phyloP scores from a whole-genome alignment of 305 asterid genomes.

The Ruellia speciosa region DNA sequence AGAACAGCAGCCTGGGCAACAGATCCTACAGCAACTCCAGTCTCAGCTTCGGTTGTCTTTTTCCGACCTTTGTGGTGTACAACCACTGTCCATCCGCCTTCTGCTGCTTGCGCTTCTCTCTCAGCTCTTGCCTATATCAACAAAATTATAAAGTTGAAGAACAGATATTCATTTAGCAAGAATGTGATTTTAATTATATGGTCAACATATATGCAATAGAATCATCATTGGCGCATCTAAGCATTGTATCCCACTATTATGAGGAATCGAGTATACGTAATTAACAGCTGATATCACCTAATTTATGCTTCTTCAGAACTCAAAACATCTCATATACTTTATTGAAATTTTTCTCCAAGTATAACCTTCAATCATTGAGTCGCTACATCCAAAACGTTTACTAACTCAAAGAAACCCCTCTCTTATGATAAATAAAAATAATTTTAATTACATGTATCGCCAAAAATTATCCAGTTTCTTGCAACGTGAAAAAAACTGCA shows the following conservation, averaged over 20 bases:
- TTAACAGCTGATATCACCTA: too few relatives aligned
- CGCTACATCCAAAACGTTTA: too few relatives aligned
- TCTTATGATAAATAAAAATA: neutral
- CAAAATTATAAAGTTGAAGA: too few relatives aligned
- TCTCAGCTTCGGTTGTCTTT: constrained; percentile 74
- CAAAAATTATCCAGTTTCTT: neutral
- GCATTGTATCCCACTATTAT: too few relatives aligned
- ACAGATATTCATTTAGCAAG: neutral
- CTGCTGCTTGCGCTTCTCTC: constrained; percentile 72
- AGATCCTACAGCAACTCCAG: constrained; percentile 80
- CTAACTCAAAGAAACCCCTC: too few relatives aligned
- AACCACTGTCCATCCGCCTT: constrained; percentile 94
- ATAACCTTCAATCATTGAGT: too few relatives aligned
- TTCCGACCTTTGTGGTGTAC: constrained; percentile 90
- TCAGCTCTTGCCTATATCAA: constrained; percentile 61
- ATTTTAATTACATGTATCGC: neutral
- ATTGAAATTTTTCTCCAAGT: too few relatives aligned
- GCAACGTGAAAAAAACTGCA: neutral
- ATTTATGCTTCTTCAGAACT: too few relatives aligned
- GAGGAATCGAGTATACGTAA: too few relatives aligned
- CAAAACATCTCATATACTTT: too few relatives aligned
- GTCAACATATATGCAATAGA: too few relatives aligned
- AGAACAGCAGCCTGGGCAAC: constrained; percentile 78
- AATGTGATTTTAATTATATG: neutral
- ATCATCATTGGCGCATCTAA: too few relatives aligned